Percentiles rank a stretch among this genome's conserved stretches.
Conservation (phyloP, 2,329 filamentous ascomycete species). For the Pseudocercospora macadamiae region DNA sequence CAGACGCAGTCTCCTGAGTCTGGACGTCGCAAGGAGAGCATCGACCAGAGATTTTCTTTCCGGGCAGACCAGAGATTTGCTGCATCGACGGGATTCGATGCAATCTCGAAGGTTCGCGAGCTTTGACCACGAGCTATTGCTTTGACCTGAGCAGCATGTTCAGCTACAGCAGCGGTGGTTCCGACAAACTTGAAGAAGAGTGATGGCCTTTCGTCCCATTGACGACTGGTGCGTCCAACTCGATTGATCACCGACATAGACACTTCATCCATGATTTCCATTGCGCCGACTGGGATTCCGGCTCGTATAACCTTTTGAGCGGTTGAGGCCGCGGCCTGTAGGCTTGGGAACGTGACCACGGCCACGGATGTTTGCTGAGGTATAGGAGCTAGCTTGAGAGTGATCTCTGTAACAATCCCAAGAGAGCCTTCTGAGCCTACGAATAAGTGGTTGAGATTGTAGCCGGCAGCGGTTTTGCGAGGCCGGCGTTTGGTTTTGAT, state of each 20-base stretch:
- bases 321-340: constrained; percentile 72
- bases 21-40: constrained; percentile 58
- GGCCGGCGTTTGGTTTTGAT: constrained; percentile 79
- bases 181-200: constrained; percentile 85
- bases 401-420: constrained; percentile 79
- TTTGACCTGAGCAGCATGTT: constrained; percentile 72
- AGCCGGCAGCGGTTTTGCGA: constrained; percentile 76
- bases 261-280: constrained; percentile 88
- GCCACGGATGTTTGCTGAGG: constrained; percentile 76
- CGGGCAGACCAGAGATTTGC: constrained; percentile 54
- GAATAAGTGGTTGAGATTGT: constrained; percentile 78
- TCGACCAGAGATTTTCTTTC: constrained; percentile 63
- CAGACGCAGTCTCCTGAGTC: constrained; percentile 56
- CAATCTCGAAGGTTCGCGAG: constrained; percentile 31
- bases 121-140: constrained; percentile 57
- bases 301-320: constrained; percentile 75
- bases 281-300: constrained; percentile 71
- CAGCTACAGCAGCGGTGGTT: constrained; percentile 71
- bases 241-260: constrained; percentile 82
- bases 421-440: constrained; percentile 81
- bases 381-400: constrained; percentile 74
- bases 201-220: constrained; percentile 75
- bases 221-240: constrained; percentile 68
- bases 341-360: constrained; percentile 77
- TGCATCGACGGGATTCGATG: neutral